A percentile compares a stretch with the other conserved stretches of the same genome.
phyloP scores from a whole-genome alignment of 177 flowering plant genomes.

The Tripterygium wilfordii region DNA sequence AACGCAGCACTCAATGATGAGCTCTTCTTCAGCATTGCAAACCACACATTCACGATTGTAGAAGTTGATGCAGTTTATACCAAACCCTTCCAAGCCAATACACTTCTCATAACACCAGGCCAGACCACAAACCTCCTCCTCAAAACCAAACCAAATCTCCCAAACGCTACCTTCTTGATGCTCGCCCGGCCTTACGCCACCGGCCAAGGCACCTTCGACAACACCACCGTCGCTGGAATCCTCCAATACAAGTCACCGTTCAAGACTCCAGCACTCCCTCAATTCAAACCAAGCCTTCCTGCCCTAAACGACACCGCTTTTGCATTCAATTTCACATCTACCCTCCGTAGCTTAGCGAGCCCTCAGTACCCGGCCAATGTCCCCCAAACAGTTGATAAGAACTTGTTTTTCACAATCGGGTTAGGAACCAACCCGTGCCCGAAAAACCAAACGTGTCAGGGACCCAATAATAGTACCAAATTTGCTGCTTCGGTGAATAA shows the following conservation, averaged over 20 bases:
- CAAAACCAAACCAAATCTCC: slow-evolving; percentile 35
- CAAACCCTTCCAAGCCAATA: slow-evolving; percentile 53
- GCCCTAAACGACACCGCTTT: slow-evolving; percentile 40
- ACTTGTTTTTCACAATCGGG: slow-evolving; percentile 56
- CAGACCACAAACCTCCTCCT: slow-evolving; percentile 72
- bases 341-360: slow-evolving; percentile 43
- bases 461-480: slow-evolving; percentile 48
- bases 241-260: slow-evolving; percentile 36
- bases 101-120: slow-evolving; percentile 54
- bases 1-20: slow-evolving; percentile 83
- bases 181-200: slow-evolving; percentile 52
- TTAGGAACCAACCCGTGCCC: slow-evolving; percentile 56
- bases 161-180: slow-evolving; percentile 55
- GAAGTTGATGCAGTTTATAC: slow-evolving; percentile 61
- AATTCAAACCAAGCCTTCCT: slow-evolving; percentile 44
- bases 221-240: slow-evolving; percentile 48
- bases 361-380: slow-evolving; percentile 60
- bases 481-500: slow-evolving; percentile 57
- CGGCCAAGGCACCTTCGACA: slow-evolving; percentile 56
- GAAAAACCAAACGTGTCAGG: slow-evolving; percentile 46
- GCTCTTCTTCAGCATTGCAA: slow-evolving; percentile 74
- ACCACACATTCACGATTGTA: slow-evolving; percentile 54
- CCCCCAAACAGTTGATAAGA: slow-evolving; percentile 37
- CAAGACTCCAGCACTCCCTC: slow-evolving; percentile 20
- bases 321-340: slow-evolving; percentile 31